Evolutionary conservation across 1,139 yeast species (phyloP).

Genomic region (Candida labiduridarum): DNA sequence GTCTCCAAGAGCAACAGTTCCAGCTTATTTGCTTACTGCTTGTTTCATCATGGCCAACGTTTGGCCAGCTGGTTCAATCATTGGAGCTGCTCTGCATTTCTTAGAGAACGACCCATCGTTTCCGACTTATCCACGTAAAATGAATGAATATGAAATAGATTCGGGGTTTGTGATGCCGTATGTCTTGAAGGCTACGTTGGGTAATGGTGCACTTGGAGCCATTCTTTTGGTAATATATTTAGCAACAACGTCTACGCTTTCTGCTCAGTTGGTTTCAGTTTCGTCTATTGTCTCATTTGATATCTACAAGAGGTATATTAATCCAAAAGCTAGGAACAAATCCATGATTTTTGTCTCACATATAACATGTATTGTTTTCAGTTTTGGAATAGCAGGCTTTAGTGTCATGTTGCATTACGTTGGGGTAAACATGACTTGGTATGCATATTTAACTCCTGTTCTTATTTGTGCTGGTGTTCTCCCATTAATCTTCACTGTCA

Average conservation of each 20-base stretch:
- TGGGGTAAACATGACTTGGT: slow-evolving; percentile 36
- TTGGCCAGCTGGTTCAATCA: slow-evolving; percentile 32
- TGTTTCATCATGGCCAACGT: slow-evolving; percentile 32
- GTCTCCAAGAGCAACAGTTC: slow-evolving; percentile 34
- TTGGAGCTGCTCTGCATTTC: slow-evolving; percentile 29
- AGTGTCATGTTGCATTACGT: slow-evolving; percentile 35
- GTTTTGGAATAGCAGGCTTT: slow-evolving; percentile 31
- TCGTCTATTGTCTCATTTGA: slow-evolving; percentile 34
- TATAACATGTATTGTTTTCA: slow-evolving; percentile 29
- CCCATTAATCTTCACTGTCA: slow-evolving; percentile 32
- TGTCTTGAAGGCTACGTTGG: slow-evolving; percentile 27
- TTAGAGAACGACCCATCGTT: slow-evolving; percentile 26
- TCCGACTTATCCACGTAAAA: slow-evolving; percentile 33
- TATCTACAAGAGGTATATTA: slow-evolving; percentile 31
- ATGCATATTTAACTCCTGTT: slow-evolving; percentile 36
- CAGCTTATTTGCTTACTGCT: slow-evolving; percentile 40
- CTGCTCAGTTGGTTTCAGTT: slow-evolving; percentile 36
- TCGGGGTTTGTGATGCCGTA: slow-evolving; percentile 33
- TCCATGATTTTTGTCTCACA: slow-evolving; percentile 32
- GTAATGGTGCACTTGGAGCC: slow-evolving; percentile 33
- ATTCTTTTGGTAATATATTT: slow-evolving; percentile 28
- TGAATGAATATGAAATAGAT: slow-evolving; percentile 27
- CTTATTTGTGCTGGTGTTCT: slow-evolving; percentile 40
- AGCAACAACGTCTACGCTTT: slow-evolving; percentile 35
- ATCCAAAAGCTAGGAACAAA: slow-evolving; percentile 27